Evolutionary conservation across 2,329 filamentous ascomycete species (phyloP).

Genomic region (Alternaria viburni): DNA sequence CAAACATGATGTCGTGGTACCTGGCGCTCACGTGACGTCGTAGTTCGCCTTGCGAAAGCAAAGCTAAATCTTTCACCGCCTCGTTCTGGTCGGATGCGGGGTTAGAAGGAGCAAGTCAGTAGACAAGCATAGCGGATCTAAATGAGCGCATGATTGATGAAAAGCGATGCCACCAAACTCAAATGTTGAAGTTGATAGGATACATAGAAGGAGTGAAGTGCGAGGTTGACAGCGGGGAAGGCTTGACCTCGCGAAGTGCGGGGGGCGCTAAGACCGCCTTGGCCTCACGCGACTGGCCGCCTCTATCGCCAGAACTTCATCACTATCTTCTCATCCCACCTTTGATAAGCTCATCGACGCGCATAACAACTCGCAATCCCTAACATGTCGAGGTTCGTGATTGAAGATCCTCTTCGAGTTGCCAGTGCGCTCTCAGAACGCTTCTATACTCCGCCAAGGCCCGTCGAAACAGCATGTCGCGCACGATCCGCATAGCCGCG

Average conservation of each 20-base stretch:
- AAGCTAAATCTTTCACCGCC: neutral
- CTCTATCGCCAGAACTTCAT: neutral
- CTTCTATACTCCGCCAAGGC: neutral
- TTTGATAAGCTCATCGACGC: neutral
- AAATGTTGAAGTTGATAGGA: neutral
- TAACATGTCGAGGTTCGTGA: neutral
- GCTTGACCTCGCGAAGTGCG: neutral
- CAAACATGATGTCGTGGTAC: neutral
- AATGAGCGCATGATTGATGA: no score
- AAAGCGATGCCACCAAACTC: no score
- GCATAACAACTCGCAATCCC: neutral
- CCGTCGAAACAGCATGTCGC: conserved; percentile 35
- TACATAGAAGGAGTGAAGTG: neutral
- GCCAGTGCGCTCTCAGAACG: neutral
- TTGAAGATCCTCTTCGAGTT: no score
- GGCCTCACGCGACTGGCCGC: neutral
- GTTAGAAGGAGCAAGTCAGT: neutral
- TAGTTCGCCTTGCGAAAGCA: neutral
- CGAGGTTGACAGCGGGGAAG: neutral
- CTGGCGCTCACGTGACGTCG: neutral
- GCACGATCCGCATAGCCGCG: conserved; percentile 55
- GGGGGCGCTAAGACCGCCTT: neutral
- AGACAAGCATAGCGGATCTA: neutral
- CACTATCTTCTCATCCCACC: neutral
- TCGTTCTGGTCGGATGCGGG: neutral